Evolutionary conservation across 345 rosid genomes (phyloP).

Genomic region (Gossypium rotundifolium): DNA sequence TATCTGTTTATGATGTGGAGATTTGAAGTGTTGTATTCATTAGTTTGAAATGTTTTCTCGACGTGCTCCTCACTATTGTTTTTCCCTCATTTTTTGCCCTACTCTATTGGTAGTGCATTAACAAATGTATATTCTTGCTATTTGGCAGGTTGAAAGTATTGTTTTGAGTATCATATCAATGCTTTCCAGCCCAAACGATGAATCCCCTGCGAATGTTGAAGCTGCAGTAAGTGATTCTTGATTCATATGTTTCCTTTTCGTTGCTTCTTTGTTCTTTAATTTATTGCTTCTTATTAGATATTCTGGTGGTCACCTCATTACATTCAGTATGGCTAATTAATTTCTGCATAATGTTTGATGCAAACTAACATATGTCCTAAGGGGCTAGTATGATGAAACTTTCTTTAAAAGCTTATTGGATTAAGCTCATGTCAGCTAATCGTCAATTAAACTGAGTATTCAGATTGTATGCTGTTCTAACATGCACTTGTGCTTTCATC

Average conservation of each 20-base stretch:
- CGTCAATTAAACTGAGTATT: neutral
- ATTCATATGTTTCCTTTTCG: neutral
- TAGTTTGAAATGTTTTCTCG: neutral
- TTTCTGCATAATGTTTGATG: neutral
- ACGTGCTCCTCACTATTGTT: neutral
- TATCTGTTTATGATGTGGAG: neutral
- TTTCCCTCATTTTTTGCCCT: neutral
- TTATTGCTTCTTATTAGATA: neutral
- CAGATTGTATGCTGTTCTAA: neutral
- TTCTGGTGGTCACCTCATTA: neutral
- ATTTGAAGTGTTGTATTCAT: neutral
- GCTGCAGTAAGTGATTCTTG: slow-evolving; percentile 62
- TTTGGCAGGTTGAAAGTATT: slow-evolving; percentile 73
- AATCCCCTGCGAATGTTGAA: slow-evolving; percentile 90
- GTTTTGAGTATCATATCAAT: slow-evolving; percentile 81
- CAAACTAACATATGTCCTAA: neutral
- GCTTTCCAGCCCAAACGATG: slow-evolving; percentile 89
- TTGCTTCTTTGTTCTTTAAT: neutral
- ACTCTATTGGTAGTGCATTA: neutral
- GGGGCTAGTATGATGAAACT: neutral
- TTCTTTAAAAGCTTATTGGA: neutral
- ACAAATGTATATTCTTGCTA: neutral
- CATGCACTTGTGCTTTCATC: neutral
- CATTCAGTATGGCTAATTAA: neutral
- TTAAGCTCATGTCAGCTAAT: neutral